A percentile compares a stretch with the other conserved stretches of the same genome.
These are phyloP conservation scores for Ramalina peruviana DNA, from an alignment of 495 filamentous ascomycete species.

Conservation along the genomic window DNA sequence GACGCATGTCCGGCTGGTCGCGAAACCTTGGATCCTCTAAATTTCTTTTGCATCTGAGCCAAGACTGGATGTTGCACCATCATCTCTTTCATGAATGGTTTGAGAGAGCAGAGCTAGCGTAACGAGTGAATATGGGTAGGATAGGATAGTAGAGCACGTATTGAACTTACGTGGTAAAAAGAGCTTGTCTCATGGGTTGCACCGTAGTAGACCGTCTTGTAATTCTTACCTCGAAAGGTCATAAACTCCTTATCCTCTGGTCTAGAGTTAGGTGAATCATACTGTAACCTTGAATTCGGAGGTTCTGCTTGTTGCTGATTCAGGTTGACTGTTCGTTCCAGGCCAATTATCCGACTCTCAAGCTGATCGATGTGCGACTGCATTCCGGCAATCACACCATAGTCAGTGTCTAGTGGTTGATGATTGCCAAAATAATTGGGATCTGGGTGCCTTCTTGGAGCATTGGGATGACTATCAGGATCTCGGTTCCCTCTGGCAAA, in stretches of 20 bases:
- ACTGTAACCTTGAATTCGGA: not conserved
- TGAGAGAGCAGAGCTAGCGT: constrained; percentile 33
- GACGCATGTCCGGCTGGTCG: constrained; percentile 14
- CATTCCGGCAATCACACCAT: not conserved
- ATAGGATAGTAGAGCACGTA: not conserved
- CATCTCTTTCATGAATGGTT: constrained; percentile 27
- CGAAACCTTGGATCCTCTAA: constrained; percentile 25
- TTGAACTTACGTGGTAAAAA: constrained; percentile 29
- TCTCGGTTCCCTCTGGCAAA: too few species aligned
- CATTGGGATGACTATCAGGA: too few species aligned
- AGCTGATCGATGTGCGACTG: constrained; percentile 5
- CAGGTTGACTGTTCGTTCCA: constrained; percentile 1
- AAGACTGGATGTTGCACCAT: constrained; percentile 20
- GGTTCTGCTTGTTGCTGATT: not conserved
- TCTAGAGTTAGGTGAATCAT: too few species aligned
- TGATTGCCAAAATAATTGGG: too few species aligned
- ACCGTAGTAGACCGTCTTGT: constrained; percentile 35
- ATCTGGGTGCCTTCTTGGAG: too few species aligned
- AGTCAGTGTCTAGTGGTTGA: not conserved
- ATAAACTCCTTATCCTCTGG: constrained; percentile 12
- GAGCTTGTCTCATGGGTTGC: constrained; percentile 31
- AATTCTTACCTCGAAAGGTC: constrained; percentile 35
- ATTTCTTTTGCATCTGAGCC: constrained; percentile 29
- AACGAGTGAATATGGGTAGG: constrained; percentile 9
- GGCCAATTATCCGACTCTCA: constrained; percentile 5